Evolutionary conservation across 305 asterid species (phyloP).

Genomic region (Solanum hybrid): DNA sequence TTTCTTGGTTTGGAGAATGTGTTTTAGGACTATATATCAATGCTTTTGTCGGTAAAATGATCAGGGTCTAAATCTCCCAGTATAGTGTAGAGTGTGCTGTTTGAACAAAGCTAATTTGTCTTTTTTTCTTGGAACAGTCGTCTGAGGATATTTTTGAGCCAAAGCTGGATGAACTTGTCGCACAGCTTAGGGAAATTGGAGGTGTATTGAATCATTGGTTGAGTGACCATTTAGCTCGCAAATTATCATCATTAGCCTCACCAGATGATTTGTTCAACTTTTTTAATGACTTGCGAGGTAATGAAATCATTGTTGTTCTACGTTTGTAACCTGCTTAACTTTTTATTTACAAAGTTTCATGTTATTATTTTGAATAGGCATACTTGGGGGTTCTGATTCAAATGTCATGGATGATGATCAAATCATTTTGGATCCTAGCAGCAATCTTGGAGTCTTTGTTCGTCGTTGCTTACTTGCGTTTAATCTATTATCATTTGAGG

Average conservation of each 20-base stretch:
- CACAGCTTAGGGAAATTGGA: slow-evolving; percentile 49
- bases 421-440: slow-evolving; percentile 76
- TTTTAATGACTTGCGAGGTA: slow-evolving; percentile 74
- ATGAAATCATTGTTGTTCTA: background rate
- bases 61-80: background rate
- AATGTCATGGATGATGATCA: slow-evolving; percentile 75
- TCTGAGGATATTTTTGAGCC: slow-evolving; percentile 77
- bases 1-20: background rate
- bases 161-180: slow-evolving; percentile 54
- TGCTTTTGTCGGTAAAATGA: background rate
- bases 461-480: slow-evolving; percentile 78
- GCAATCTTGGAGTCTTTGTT: slow-evolving; percentile 67
- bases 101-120: background rate
- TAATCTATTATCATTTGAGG: slow-evolving; percentile 89
- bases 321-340: background rate
- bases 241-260: slow-evolving; percentile 50
- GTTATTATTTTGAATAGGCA: slow-evolving; percentile 32
- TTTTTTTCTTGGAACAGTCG: slow-evolving; percentile 25
- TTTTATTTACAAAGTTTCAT: background rate
- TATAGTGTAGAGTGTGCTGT: background rate
- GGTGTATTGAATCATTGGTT: slow-evolving; percentile 63
- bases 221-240: slow-evolving; percentile 48
- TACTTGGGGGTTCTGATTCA: slow-evolving; percentile 58
- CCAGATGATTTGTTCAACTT: slow-evolving; percentile 86
- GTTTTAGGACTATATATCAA: background rate